Evolutionary conservation across 2,329 filamentous ascomycete species (phyloP), one percentile per base, ranked within the genome.

Genomic region (Pyrenochaeta sp.): DNA sequence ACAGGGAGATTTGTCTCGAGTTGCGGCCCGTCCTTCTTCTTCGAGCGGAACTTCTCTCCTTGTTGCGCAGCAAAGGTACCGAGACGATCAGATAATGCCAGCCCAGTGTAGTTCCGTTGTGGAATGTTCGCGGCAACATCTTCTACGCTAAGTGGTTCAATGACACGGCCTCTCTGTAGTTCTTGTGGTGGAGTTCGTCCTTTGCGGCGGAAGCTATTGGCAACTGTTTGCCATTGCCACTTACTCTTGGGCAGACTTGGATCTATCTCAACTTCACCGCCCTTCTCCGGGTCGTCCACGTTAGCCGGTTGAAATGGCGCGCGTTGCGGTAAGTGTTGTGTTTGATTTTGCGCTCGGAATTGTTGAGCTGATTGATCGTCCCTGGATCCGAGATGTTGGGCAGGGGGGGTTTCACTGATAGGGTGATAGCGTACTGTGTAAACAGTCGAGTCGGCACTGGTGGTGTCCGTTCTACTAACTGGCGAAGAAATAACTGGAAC

Each of bases 361-460:
- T 34, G 36, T 22, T 47, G 47, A 18, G 37, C 41, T 19, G 48
- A 34, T 15, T 53, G 53, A 7, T 57, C 51, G 11, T 63, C 59
- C 11, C 51, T 41, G 8, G 60, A 43, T 11, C 42, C 41, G 22
- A 44, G 42, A 19, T 51, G 56, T 22, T 41, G 48, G 6, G 49
- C 43, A 9, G 65, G 57, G 24, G 65, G 66, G 19, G 65, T 35
- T 68, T 77, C 26, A 75, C 79, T 43, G 74, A 80, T 73, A 10
- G 81, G 76, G 56, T 85, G 81, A 58, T 86, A 84, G 20, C 80
- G 79, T 20, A 87, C 79, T 37, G 82, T 79, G 59, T 87, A 86
- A 4, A 85, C 79, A 1, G 84, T 86, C 49, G 83, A 86, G 18
- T 79, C 79, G 7, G 81, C 82, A 64, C 82, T 86, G 5, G 78